Conservation (phyloP, 148 eudicot species). For the Mesembryanthemum crystallinum region DNA sequence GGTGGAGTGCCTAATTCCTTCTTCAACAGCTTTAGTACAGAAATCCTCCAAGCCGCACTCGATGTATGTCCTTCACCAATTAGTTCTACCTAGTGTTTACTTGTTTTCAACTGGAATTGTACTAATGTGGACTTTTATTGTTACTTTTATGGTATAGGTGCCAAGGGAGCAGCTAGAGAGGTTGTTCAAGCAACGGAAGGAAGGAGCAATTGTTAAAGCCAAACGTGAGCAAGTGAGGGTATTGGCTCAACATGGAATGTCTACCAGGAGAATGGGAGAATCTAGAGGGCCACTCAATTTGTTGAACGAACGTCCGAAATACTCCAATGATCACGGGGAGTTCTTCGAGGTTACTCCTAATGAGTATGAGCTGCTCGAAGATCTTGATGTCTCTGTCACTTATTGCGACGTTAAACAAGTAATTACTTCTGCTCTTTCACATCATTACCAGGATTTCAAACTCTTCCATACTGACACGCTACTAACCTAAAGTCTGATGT, state of each 20-base stretch:
- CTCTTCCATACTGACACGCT: background rate
- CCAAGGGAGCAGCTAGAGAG: slow-evolving; percentile 21
- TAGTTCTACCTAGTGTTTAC: background rate
- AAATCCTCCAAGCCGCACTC: slow-evolving; percentile 33
- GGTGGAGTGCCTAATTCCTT: slow-evolving; percentile 18
- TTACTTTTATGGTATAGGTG: slow-evolving; percentile 3
- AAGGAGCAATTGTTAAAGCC: slow-evolving; percentile 31
- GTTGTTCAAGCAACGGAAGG: slow-evolving; percentile 23
- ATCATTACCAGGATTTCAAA: background rate
- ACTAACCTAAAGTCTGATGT: background rate
- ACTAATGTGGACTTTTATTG: background rate
- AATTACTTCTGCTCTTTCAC: background rate
- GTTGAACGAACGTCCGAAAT: slow-evolving; percentile 10
- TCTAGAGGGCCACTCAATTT: slow-evolving; percentile 18
- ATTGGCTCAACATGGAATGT: slow-evolving; percentile 21
- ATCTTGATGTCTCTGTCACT: slow-evolving; percentile 28
- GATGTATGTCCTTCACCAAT: slow-evolving; percentile 18
- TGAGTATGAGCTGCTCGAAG: slow-evolving; percentile 20
- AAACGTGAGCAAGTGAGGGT: slow-evolving; percentile 24
- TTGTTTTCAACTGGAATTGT: background rate
- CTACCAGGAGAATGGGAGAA: slow-evolving; percentile 12
- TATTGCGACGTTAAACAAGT: slow-evolving; percentile 27
- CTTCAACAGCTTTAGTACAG: slow-evolving; percentile 28
- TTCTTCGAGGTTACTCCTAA: slow-evolving; percentile 20
- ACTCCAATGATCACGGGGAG: slow-evolving; percentile 28